Evolutionary conservation across 768 basidiomycete genomes (phyloP).

Genomic region (Peribolospora baueri): DNA sequence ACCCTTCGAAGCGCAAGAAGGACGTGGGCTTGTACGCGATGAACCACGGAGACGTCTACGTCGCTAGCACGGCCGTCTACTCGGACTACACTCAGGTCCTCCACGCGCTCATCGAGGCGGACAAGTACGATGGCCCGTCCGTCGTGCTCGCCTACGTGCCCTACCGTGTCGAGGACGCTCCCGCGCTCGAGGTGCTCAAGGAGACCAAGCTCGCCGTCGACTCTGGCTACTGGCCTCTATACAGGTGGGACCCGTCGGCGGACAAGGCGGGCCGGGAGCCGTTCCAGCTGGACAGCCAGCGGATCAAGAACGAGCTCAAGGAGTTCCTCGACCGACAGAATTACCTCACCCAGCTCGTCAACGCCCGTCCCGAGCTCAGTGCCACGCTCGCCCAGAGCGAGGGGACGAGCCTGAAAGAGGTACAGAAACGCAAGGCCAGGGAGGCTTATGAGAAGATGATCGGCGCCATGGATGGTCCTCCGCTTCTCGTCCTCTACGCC

Average conservation of each 20-base stretch:
- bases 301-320: slow-evolving; percentile 76
- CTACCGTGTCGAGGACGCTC: slow-evolving; percentile 43
- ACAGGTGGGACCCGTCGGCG: slow-evolving; percentile 85
- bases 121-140: slow-evolving; percentile 65
- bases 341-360: slow-evolving; percentile 74
- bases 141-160: slow-evolving; percentile 87
- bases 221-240: slow-evolving; percentile 90
- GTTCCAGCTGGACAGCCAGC: slow-evolving; percentile 77
- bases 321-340: slow-evolving; percentile 90
- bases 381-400: slow-evolving; percentile 60
- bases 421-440: slow-evolving; percentile 53
- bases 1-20: slow-evolving; percentile 61
- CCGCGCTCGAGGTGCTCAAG: slow-evolving; percentile 74
- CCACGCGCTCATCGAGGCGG: slow-evolving; percentile 74
- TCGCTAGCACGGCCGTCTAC: slow-evolving; percentile 84
- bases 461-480: slow-evolving; percentile 63
- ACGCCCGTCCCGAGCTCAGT: slow-evolving; percentile 28
- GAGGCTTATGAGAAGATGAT: slow-evolving; percentile 65
- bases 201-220: slow-evolving; percentile 94
- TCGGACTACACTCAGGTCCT: slow-evolving; percentile 86
- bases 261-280: slow-evolving; percentile 51
- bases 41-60: slow-evolving; percentile 93
- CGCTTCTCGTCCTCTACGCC: slow-evolving; percentile 70
- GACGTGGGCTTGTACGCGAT: slow-evolving; percentile 95
- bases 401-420: slow-evolving; percentile 61